Conservation (phyloP, 345 rosid species). For the Camelina sativa region DNA sequence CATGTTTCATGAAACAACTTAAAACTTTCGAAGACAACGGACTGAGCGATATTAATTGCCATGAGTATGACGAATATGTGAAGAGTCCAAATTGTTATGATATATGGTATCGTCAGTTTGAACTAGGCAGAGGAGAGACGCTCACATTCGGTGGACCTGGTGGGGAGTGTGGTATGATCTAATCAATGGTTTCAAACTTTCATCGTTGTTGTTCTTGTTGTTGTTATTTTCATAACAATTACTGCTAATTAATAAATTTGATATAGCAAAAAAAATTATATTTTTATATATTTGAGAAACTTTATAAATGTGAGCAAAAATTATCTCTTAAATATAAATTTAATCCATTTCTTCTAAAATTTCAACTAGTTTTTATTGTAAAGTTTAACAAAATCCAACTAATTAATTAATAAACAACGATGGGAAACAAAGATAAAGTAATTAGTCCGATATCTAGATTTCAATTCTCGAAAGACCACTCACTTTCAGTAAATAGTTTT, state of each 20-base stretch:
- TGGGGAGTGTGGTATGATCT: slow-evolving; percentile 13
- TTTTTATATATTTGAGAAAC: not conserved
- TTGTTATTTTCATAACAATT: not conserved
- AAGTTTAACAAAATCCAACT: not conserved
- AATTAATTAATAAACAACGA: not conserved
- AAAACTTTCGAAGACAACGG: not conserved
- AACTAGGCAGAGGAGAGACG: not conserved
- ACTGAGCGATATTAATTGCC: slow-evolving; percentile 1
- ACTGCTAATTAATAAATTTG: not conserved
- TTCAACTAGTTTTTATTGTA: not conserved
- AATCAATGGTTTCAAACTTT: not conserved
- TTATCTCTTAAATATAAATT: not conserved
- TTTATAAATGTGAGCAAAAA: not conserved
- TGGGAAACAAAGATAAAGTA: not conserved
- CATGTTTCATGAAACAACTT: slow-evolving; percentile 25
- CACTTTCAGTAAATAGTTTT: not conserved
- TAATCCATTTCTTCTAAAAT: not conserved
- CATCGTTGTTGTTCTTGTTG: not conserved
- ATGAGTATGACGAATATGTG: slow-evolving; percentile 3
- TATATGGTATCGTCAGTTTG: slow-evolving; percentile 17
- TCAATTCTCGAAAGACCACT: not conserved
- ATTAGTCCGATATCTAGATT: too few species aligned
- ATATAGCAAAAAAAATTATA: not conserved
- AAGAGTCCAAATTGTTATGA: slow-evolving; percentile 27
- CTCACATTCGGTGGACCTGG: slow-evolving; percentile 36